Evolutionary conservation across 768 basidiomycete species (phyloP).

Genomic region (Kwoniella sp.): DNA sequence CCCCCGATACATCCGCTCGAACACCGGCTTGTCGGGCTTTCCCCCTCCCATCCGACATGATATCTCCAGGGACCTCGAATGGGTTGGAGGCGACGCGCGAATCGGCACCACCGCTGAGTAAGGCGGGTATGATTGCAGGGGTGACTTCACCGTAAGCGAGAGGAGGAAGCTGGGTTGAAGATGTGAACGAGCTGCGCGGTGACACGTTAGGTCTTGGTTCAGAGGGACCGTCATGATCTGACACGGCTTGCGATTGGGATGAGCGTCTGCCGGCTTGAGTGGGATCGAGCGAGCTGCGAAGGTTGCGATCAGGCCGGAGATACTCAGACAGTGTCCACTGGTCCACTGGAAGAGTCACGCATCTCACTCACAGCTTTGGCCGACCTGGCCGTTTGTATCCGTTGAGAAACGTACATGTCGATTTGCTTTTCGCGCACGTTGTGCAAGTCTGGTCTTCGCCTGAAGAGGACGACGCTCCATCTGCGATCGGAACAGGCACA

Average conservation of each 20-base stretch:
- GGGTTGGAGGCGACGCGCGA: background rate
- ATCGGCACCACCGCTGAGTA: background rate
- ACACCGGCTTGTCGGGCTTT: background rate
- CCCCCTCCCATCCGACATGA: background rate
- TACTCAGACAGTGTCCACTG: no score
- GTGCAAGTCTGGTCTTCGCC: background rate
- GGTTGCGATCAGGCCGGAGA: background rate
- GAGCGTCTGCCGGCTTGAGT: background rate
- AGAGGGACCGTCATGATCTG: background rate
- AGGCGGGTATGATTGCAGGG: background rate
- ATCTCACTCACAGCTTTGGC: background rate
- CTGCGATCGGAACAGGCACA: background rate
- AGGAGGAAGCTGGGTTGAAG: background rate
- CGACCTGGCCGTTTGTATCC: constrained; percentile 3
- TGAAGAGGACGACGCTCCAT: background rate
- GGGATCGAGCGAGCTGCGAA: background rate
- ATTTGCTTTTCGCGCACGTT: background rate
- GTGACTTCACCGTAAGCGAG: background rate
- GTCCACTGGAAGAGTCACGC: no score
- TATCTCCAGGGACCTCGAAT: background rate
- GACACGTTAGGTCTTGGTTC: background rate
- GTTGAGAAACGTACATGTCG: constrained; percentile 3
- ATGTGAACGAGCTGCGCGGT: background rate
- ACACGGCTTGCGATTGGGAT: background rate
- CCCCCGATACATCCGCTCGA: background rate